These are phyloP conservation scores for Sphaerulina musiva DNA, from an alignment of 2,329 filamentous ascomycete species.

Conservation along the genomic window DNA sequence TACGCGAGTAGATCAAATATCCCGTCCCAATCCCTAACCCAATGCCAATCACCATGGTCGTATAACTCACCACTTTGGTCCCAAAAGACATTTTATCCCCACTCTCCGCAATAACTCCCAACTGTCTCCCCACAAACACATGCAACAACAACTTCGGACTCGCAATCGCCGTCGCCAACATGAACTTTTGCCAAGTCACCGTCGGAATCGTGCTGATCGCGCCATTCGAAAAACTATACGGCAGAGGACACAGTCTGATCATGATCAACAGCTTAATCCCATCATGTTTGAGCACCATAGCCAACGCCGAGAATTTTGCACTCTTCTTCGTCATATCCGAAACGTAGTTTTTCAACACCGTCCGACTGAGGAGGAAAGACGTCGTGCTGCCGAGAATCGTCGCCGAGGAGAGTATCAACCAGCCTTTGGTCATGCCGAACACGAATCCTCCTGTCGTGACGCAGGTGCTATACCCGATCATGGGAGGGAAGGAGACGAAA, in stretches of 20 bases:
- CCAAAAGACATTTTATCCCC: constrained; percentile 73
- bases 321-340: constrained; percentile 73
- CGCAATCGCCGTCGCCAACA: constrained; percentile 72
- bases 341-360: constrained; percentile 71
- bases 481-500: constrained; percentile 72
- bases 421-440: constrained; percentile 64
- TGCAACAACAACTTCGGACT: constrained; percentile 85
- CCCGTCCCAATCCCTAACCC: constrained; percentile 69
- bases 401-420: constrained; percentile 74
- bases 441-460: constrained; percentile 64
- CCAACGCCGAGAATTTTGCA: constrained; percentile 78
- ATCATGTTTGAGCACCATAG: constrained; percentile 82
- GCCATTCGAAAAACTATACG: constrained; percentile 88
- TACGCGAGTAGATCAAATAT: constrained; percentile 71
- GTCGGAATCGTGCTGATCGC: constrained; percentile 91
- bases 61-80: constrained; percentile 76
- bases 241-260: constrained; percentile 86
- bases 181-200: constrained; percentile 68
- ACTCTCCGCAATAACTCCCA: constrained; percentile 75
- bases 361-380: constrained; percentile 74
- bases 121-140: constrained; percentile 80
- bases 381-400: constrained; percentile 71
- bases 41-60: constrained; percentile 67
- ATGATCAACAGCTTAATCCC: constrained; percentile 82
- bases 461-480: constrained; percentile 80